Percentiles rank a stretch among this genome's conserved stretches.
phyloP scores from a whole-genome alignment of 345 rosid genomes.

The Garcia nutans region DNA sequence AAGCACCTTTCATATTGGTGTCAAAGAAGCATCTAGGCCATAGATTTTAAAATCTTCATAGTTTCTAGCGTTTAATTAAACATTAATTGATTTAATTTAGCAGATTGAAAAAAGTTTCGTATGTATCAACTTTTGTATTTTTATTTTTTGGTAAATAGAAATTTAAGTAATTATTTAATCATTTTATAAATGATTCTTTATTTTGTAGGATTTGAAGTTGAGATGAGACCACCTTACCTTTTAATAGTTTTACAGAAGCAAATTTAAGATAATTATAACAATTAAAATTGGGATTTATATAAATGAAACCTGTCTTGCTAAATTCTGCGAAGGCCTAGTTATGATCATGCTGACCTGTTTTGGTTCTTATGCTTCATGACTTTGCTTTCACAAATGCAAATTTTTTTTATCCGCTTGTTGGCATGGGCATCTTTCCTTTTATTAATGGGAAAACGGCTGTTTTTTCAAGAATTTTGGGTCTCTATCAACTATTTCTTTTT shows the following conservation, averaged over 20 bases:
- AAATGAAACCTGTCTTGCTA: not conserved
- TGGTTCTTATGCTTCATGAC: not conserved
- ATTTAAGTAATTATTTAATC: too few species aligned
- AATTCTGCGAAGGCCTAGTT: not conserved
- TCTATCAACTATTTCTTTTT: not conserved
- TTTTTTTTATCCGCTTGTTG: not conserved
- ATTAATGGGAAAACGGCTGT: not conserved
- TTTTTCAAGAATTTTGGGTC: constrained; percentile 6
- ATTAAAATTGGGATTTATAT: too few species aligned
- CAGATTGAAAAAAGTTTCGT: too few species aligned
- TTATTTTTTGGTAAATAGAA: too few species aligned
- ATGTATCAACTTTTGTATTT: too few species aligned
- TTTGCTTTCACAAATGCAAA: not conserved
- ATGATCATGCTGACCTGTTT: not conserved
- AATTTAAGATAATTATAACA: not conserved
- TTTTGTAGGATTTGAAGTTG: too few species aligned
- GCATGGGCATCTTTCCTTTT: constrained; percentile 11
- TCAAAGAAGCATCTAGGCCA: not conserved
- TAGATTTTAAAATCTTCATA: not conserved
- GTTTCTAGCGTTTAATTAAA: not conserved
- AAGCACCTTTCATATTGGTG: not conserved
- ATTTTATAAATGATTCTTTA: too few species aligned
- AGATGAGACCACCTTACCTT: too few species aligned
- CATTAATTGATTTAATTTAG: too few species aligned
- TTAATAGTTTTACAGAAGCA: not conserved